phyloP scores from a whole-genome alignment of 805 yeast genomes.

The Yamadazyma phyllophila region DNA sequence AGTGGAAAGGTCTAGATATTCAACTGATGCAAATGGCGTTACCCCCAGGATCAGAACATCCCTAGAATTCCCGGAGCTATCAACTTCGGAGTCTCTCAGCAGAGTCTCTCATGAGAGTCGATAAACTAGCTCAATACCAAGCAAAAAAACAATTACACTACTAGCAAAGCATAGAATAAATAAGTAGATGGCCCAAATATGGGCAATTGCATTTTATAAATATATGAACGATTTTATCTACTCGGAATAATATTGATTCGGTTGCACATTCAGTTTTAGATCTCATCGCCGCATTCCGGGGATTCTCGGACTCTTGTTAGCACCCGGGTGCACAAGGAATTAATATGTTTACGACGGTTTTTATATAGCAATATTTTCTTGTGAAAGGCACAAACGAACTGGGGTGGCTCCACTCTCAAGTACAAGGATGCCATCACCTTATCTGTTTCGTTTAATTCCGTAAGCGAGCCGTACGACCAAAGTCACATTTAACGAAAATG shows the following conservation, averaged over 20 bases:
- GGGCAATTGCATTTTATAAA: conserved; percentile 2
- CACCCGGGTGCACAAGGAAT: neutral
- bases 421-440: too few relatives aligned
- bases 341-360: neutral
- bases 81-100: conserved; percentile 12
- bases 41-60: conserved; percentile 12
- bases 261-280: conserved; percentile 2
- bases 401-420: too few relatives aligned
- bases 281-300: conserved; percentile 7
- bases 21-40: neutral
- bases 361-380: neutral
- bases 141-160: neutral
- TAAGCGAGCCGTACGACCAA: neutral
- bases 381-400: too few relatives aligned
- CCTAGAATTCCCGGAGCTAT: conserved; percentile 15
- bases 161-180: neutral
- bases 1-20: conserved; percentile 8
- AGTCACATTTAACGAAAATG: neutral
- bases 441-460: neutral
- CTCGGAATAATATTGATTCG: neutral
- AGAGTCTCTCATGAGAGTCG: too few relatives aligned
- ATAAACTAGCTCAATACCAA: neutral
- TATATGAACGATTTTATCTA: conserved; percentile 1
- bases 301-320: conserved; percentile 1
- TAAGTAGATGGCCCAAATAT: neutral